Conservation (phyloP, 1,284 basidiomycete genomes). For the Trichosporon sp. region DNA sequence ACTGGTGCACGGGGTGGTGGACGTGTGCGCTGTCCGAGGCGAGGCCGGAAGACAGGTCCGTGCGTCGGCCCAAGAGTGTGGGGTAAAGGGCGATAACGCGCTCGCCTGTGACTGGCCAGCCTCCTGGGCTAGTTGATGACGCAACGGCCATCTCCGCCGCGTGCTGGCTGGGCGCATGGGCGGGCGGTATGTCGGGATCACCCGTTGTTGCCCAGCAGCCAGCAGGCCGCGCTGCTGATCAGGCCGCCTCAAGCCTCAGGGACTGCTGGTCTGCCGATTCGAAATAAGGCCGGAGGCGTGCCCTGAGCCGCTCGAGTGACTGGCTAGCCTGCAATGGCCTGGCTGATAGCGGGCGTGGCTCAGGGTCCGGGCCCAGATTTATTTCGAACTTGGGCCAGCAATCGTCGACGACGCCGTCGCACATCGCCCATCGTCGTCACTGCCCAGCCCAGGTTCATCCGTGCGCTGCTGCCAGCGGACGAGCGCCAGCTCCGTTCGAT, state of each 20-base stretch:
- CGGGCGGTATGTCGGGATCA: not conserved
- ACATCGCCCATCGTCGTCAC: not conserved
- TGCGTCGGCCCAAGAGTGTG: not conserved
- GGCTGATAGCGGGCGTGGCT: not conserved
- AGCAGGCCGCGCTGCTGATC: no score
- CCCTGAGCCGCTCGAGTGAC: not conserved
- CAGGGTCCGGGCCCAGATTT: not conserved
- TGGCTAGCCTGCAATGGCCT: not conserved
- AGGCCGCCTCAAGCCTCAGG: not conserved
- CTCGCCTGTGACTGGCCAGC: not conserved
- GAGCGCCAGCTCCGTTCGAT: not conserved
- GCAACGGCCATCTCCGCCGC: not conserved
- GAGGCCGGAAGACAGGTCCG: not conserved
- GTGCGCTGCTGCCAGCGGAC: not conserved
- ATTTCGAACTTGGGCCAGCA: not conserved
- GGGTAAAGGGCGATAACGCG: not conserved
- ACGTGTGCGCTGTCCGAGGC: no score
- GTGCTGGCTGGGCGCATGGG: not conserved
- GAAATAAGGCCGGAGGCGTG: not conserved
- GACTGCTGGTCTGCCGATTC: not conserved
- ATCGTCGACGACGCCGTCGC: not conserved
- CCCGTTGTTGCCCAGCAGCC: not conserved
- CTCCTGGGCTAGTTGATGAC: not conserved
- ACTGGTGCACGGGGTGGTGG: no score
- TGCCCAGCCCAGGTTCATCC: not conserved